Evolutionary conservation across 2,329 filamentous ascomycete species (phyloP).

Genomic region (Aspergillus amoenus): DNA sequence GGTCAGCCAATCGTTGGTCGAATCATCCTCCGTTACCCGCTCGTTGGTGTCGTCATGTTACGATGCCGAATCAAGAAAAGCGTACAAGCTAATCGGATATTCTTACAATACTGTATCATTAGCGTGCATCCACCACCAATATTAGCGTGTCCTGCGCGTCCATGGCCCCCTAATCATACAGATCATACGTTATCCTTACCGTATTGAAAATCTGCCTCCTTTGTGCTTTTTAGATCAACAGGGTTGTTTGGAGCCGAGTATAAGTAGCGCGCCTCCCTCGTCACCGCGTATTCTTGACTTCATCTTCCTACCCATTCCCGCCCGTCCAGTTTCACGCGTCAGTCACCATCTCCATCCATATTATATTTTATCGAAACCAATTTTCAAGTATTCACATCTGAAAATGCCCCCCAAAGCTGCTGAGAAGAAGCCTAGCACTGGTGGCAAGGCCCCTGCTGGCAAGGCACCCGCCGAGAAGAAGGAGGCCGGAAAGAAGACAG

Average conservation of each 20-base stretch:
- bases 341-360: conserved; percentile 24
- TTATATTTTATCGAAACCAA: conserved; percentile 25
- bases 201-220: conserved; percentile 49
- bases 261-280: conserved; percentile 47
- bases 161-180: conserved; percentile 42
- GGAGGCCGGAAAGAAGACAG: conserved; percentile 99
- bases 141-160: conserved; percentile 22
- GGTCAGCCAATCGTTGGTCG: conserved; percentile 41
- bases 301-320: conserved; percentile 34
- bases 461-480: conserved; percentile 95
- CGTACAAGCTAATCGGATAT: conserved; percentile 20
- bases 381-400: conserved; percentile 28
- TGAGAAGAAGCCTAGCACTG: conserved; percentile 93
- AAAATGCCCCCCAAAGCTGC: conserved; percentile 98
- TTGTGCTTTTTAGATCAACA: conserved; percentile 47
- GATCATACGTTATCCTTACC: conserved; percentile 43
- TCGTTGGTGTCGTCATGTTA: conserved; percentile 14
- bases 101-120: conserved; percentile 22
- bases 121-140: conserved; percentile 16
- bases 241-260: conserved; percentile 41
- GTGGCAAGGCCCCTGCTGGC: conserved; percentile 83
- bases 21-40: conserved; percentile 30
- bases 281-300: conserved; percentile 39
- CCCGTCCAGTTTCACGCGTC: conserved; percentile 23
- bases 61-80: conserved; percentile 31